These are phyloP conservation scores for Melastoma malabathricum DNA, from an alignment of 345 rosid genomes.

Conservation along the genomic window DNA sequence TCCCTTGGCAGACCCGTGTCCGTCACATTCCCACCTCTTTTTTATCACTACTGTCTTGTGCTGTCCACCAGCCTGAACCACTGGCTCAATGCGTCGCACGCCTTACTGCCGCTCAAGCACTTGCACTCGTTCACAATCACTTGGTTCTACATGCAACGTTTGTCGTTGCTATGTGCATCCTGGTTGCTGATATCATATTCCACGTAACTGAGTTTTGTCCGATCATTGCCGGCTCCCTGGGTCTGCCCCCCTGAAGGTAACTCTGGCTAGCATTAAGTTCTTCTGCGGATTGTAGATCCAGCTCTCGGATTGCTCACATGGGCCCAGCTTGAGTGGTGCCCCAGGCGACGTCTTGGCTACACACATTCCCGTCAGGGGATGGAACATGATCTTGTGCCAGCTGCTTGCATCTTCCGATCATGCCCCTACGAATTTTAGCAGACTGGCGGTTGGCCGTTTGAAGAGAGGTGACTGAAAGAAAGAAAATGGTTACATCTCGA, in stretches of 20 bases:
- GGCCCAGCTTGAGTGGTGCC: conserved; percentile 5
- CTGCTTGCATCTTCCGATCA: conserved; percentile 1
- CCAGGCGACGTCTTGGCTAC: not conserved
- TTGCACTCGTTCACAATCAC: conserved; percentile 7
- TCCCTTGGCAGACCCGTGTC: too few relatives aligned
- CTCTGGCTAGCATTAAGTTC: not conserved
- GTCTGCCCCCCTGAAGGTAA: conserved; percentile 8
- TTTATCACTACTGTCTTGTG: conserved; percentile 1
- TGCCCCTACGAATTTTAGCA: conserved; percentile 9
- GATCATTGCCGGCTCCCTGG: not conserved
- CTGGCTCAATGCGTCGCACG: conserved; percentile 12
- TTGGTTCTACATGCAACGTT: conserved; percentile 39
- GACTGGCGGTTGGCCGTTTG: too few relatives aligned
- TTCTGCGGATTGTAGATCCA: conserved; percentile 10
- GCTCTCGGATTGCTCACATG: conserved; percentile 9
- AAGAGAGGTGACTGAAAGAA: too few relatives aligned
- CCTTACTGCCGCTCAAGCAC: conserved; percentile 4
- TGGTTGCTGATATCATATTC: conserved; percentile 51
- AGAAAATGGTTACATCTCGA: not conserved
- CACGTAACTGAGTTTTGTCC: conserved; percentile 16
- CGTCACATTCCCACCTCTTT: too few relatives aligned
- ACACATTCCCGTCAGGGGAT: conserved; percentile 14
- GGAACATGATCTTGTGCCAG: conserved; percentile 12
- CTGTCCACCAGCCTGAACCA: conserved; percentile 11
- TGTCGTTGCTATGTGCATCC: conserved; percentile 45